Conservation (phyloP, 345 rosid genomes). For the Eucalyptus regnans region DNA sequence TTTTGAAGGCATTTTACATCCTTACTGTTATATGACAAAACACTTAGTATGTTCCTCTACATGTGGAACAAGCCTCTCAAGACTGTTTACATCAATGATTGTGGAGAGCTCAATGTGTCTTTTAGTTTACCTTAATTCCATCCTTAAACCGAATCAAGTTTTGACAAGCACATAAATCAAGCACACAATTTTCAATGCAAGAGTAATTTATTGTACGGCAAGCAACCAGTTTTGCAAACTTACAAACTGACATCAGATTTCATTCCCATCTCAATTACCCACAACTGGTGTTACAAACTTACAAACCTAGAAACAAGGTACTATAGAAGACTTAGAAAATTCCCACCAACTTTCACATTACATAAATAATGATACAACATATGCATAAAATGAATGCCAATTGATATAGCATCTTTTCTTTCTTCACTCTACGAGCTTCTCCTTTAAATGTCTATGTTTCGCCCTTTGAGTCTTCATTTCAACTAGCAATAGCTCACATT, state of each 20-base stretch:
- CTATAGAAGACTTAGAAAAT: no score
- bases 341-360: no score
- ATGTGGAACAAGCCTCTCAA: constrained; percentile 69
- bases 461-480: no score
- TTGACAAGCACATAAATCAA: not conserved
- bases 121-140: constrained; percentile 41
- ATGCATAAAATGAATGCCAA: no score
- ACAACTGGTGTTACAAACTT: not conserved
- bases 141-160: not conserved
- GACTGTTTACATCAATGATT: constrained; percentile 55
- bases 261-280: not conserved
- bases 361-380: not conserved
- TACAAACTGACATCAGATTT: not conserved
- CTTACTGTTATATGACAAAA: not conserved
- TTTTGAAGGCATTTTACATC: not conserved
- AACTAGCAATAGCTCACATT: no score
- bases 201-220: not conserved
- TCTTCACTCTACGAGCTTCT: no score
- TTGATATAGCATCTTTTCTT: no score
- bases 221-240: not conserved
- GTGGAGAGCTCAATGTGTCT: constrained; percentile 69
- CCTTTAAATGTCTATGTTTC: no score
- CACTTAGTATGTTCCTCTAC: not conserved
- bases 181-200: not conserved
- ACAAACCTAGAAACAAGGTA: not conserved